Conservation (phyloP, 306 rosid genomes). For the Vachellia collinsii region DNA sequence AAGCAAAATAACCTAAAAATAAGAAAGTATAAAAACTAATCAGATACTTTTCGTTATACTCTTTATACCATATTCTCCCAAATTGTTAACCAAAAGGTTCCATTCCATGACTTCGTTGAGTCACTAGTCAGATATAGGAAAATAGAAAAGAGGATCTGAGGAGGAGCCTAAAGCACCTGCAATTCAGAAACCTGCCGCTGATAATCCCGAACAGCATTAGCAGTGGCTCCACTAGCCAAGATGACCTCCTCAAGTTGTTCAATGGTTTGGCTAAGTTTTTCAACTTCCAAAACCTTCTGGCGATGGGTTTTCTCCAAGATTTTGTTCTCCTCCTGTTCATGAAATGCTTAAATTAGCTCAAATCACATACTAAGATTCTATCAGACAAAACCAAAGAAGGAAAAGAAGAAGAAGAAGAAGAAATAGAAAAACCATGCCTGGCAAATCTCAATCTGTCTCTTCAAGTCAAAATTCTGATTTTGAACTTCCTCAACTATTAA, state of each 20-base stretch:
- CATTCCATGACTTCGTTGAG: too few species aligned
- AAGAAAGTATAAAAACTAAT: too few species aligned
- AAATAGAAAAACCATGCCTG: constrained; percentile 56
- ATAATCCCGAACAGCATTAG: constrained; percentile 77
- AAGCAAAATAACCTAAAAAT: too few species aligned
- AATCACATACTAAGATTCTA: constrained; percentile 15
- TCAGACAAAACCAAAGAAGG: constrained; percentile 4
- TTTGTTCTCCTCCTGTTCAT: constrained; percentile 85
- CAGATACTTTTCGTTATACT: too few species aligned
- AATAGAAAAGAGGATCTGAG: background rate
- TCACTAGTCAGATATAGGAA: too few species aligned
- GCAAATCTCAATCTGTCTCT: constrained; percentile 91
- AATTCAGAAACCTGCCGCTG: constrained; percentile 63
- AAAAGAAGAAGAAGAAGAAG: background rate
- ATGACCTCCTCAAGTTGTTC: constrained; percentile 80
- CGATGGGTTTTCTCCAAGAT: constrained; percentile 78
- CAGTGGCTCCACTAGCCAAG: constrained; percentile 71
- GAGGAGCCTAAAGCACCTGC: constrained; percentile 41
- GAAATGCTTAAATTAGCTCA: constrained; percentile 31
- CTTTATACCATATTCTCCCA: too few species aligned
- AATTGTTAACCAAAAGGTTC: too few species aligned
- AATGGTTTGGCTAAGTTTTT: constrained; percentile 85
- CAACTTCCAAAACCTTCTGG: constrained; percentile 82
- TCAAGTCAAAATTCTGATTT: constrained; percentile 75
- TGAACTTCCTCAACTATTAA: constrained; percentile 88